Conservation (phyloP, 441 rosid genomes). For the Bruguiera hainesii region DNA sequence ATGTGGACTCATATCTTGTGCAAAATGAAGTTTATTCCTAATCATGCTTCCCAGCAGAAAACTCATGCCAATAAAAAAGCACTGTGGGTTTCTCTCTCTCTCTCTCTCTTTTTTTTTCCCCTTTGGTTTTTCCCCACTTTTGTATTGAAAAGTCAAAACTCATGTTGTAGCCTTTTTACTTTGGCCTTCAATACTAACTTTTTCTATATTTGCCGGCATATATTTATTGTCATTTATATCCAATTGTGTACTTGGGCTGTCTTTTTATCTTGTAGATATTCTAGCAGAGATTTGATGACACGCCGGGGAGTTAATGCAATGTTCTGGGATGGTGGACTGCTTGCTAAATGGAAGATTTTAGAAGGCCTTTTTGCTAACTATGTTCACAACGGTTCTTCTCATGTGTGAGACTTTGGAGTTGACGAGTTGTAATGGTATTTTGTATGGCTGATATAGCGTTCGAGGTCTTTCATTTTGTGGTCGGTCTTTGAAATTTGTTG, state of each 20-base stretch:
- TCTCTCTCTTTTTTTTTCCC: too few species aligned
- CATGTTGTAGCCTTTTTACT: background rate
- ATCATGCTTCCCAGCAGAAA: background rate
- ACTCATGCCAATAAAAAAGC: background rate
- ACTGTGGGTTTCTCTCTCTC: too few species aligned
- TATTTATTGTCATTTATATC: background rate
- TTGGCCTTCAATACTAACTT: background rate
- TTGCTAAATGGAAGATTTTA: constrained; percentile 16
- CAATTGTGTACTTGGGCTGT: constrained; percentile 3
- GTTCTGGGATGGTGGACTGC: background rate
- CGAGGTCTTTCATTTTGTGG: background rate
- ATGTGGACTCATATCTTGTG: background rate
- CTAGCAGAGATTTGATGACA: constrained; percentile 9
- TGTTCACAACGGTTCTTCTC: background rate
- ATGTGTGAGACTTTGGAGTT: constrained; percentile 2
- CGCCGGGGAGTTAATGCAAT: background rate
- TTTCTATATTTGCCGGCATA: background rate
- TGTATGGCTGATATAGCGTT: constrained; percentile 5
- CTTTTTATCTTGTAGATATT: constrained; percentile 17
- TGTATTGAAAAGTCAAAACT: background rate
- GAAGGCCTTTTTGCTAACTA: background rate
- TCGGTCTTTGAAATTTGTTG: constrained; percentile 1
- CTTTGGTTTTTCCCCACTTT: background rate
- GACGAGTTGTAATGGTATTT: constrained; percentile 5
- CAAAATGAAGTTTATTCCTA: background rate